Percentiles rank a stretch among this genome's conserved stretches.
Conservation (phyloP, 148 eudicot species). For the Silene uniflora region DNA sequence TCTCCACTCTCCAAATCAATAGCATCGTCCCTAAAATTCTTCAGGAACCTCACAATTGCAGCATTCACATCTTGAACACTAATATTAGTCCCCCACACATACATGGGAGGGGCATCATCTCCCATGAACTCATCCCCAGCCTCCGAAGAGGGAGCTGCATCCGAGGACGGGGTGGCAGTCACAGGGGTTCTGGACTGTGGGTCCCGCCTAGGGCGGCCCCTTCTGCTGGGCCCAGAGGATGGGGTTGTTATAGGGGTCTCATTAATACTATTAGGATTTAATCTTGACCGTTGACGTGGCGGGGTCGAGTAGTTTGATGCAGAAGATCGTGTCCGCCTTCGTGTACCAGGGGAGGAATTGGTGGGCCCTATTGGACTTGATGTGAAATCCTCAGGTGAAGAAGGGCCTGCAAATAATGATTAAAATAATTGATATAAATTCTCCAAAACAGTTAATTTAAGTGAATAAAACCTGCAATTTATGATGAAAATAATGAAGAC, state of each 20-base stretch:
- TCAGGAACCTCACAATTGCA: slow-evolving; percentile 67
- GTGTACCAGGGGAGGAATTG: slow-evolving; percentile 54
- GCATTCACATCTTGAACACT: slow-evolving; percentile 91
- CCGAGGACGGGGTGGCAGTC: slow-evolving; percentile 28
- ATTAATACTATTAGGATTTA: slow-evolving; percentile 12
- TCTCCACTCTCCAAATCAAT: slow-evolving; percentile 37
- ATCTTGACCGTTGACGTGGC: slow-evolving; percentile 19
- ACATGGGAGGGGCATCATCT: slow-evolving; percentile 78
- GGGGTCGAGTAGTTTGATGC: slow-evolving; percentile 37
- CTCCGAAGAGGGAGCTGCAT: slow-evolving; percentile 66
- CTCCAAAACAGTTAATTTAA: background rate
- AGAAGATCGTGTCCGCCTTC: slow-evolving; percentile 36
- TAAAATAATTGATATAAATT: background rate
- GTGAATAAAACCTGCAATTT: no score
- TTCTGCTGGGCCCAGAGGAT: slow-evolving; percentile 26
- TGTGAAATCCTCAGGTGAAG: slow-evolving; percentile 64
- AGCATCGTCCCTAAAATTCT: slow-evolving; percentile 55
- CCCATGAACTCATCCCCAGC: slow-evolving; percentile 60
- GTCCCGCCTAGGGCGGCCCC: slow-evolving; percentile 15
- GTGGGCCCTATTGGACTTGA: slow-evolving; percentile 88
- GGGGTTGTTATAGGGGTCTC: slow-evolving; percentile 27
- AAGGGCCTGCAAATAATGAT: slow-evolving; percentile 41
- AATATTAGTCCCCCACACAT: slow-evolving; percentile 94
- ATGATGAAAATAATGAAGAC: no score
- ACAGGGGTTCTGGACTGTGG: background rate